Percentiles rank a stretch among this genome's conserved stretches.
Evolutionary conservation across 768 basidiomycete genomes (phyloP).

Genomic region (Russula virescens): DNA sequence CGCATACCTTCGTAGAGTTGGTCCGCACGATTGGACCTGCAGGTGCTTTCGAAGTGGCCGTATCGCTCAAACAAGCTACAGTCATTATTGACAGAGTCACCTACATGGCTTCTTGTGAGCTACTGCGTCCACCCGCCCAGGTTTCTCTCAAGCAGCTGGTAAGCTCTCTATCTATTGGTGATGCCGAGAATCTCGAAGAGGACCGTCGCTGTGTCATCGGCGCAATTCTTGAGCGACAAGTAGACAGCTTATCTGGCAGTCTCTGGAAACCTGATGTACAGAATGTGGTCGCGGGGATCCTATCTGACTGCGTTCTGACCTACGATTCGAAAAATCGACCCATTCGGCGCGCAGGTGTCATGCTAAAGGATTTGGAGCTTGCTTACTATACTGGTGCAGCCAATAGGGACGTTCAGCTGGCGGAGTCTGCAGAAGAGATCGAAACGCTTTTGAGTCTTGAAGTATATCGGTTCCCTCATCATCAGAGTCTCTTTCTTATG

Average conservation of each 20-base stretch:
- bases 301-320: conserved; percentile 44
- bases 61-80: conserved; percentile 49
- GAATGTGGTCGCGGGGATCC: conserved; percentile 36
- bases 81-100: conserved; percentile 60
- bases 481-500: neutral
- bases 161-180: conserved; percentile 10
- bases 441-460: conserved; percentile 37
- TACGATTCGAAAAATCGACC: conserved; percentile 49
- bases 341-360: conserved; percentile 50
- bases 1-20: conserved; percentile 19
- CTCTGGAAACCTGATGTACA: conserved; percentile 54
- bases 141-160: conserved; percentile 40
- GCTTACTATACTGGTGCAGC: conserved; percentile 36
- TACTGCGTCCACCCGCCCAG: conserved; percentile 45
- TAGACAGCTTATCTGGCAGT: conserved; percentile 47
- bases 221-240: conserved; percentile 56
- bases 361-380: conserved; percentile 51
- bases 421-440: conserved; percentile 25
- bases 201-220: conserved; percentile 36
- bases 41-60: conserved; percentile 38
- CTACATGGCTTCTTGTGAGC: conserved; percentile 60
- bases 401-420: neutral
- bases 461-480: neutral
- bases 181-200: neutral
- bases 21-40: conserved; percentile 20